phyloP scores from a whole-genome alignment of 225 moss, liverwort and hornwort genomes.

The Sphagnum tenellum region DNA sequence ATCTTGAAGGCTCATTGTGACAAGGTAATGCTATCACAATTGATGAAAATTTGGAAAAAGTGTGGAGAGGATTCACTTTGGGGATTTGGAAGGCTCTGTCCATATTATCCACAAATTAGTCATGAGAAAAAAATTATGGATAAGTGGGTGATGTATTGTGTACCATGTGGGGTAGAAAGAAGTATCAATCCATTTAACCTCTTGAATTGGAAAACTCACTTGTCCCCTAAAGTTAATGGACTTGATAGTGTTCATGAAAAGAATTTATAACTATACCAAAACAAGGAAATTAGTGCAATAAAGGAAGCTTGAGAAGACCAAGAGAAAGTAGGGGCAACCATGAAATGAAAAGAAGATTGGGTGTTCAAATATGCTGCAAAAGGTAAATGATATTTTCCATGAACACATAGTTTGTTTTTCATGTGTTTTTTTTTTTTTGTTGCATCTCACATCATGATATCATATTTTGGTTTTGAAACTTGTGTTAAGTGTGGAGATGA shows the following conservation, averaged over 20 bases:
- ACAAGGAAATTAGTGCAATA: neutral
- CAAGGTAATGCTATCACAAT: no score
- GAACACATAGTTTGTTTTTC: neutral
- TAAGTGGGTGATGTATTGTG: no score
- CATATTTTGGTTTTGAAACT: no score
- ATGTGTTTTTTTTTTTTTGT: neutral
- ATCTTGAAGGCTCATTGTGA: no score
- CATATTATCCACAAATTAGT: no score
- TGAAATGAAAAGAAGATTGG: neutral
- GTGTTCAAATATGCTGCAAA: neutral
- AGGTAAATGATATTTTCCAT: neutral
- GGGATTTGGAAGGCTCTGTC: no score
- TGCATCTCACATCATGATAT: neutral
- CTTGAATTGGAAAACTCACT: neutral
- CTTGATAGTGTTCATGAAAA: neutral
- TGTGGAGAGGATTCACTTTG: no score
- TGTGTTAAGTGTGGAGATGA: no score
- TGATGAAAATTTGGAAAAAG: no score
- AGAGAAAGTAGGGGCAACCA: neutral
- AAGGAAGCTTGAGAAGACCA: neutral
- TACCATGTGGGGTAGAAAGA: neutral
- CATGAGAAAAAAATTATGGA: no score
- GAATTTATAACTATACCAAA: neutral
- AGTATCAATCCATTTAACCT: neutral
- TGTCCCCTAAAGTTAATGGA: conserved; percentile 1